Evolutionary conservation across 192 early-diverging fungal genomes (phyloP).

Genomic region (Backusella psychrophila): DNA sequence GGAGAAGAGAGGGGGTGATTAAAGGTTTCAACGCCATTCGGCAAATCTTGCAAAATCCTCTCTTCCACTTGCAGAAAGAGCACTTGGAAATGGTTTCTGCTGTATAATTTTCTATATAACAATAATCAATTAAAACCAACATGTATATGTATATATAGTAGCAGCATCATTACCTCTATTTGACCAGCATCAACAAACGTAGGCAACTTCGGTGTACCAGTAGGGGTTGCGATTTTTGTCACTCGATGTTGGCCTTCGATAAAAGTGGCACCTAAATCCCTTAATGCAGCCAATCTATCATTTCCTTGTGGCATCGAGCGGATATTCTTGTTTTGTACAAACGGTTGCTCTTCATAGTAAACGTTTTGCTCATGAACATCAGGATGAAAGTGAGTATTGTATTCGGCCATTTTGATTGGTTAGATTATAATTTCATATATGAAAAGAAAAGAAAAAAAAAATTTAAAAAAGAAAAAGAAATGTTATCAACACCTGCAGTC

Average conservation of each 20-base stretch:
- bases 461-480: neutral
- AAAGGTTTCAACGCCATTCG: constrained; percentile 6
- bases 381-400: neutral
- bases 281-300: constrained; percentile 23
- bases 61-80: neutral
- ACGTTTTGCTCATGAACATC: neutral
- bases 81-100: neutral
- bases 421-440: constrained; percentile 1
- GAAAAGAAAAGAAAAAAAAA: neutral
- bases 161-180: constrained; percentile 7
- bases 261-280: constrained; percentile 29
- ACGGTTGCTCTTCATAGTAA: neutral
- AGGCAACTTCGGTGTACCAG: constrained; percentile 14
- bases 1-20: neutral
- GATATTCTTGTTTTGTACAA: constrained; percentile 4
- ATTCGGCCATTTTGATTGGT: constrained; percentile 16
- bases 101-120: neutral
- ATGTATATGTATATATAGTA: neutral
- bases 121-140: neutral
- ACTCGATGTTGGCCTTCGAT: constrained; percentile 29
- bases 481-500: neutral
- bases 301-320: constrained; percentile 21
- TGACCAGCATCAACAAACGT: constrained; percentile 26
- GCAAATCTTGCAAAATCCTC: neutral
- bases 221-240: constrained; percentile 34